Conservation (phyloP, 2,329 filamentous ascomycete species). For the Ceratocystis cacaofunesta region DNA sequence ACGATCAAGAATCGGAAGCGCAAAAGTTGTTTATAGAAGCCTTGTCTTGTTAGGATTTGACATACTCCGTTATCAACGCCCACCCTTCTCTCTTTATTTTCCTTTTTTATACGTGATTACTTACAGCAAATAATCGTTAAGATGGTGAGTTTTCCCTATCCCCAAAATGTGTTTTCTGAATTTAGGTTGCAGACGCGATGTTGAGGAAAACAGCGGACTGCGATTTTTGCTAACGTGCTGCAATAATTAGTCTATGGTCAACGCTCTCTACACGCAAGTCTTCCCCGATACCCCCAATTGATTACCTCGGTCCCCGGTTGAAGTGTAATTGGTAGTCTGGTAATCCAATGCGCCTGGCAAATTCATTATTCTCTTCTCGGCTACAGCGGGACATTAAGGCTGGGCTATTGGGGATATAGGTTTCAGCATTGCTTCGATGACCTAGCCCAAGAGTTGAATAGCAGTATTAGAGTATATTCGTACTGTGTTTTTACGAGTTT, state of each 20-base stretch:
- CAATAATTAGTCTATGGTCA: conserved; percentile 26
- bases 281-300: background rate
- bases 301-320: background rate
- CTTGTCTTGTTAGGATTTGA: conserved; percentile 5
- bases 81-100: background rate
- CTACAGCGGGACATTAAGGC: background rate
- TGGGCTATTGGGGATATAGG: background rate
- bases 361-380: background rate
- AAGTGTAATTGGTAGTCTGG: background rate
- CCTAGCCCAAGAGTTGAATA: background rate
- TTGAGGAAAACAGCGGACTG: background rate
- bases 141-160: conserved; percentile 23
- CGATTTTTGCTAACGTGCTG: conserved; percentile 11
- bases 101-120: conserved; percentile 5
- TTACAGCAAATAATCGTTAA: conserved; percentile 6
- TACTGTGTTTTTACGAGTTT: background rate
- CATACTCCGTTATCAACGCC: background rate
- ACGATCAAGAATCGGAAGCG: conserved; percentile 13
- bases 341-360: background rate
- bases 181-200: background rate
- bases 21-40: conserved; percentile 6
- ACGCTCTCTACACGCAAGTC: conserved; percentile 46
- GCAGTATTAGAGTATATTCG: background rate
- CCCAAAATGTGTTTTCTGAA: conserved; percentile 16
- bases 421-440: background rate